phyloP scores from a whole-genome alignment of 768 basidiomycete genomes.

The Exidia glandulosa region DNA sequence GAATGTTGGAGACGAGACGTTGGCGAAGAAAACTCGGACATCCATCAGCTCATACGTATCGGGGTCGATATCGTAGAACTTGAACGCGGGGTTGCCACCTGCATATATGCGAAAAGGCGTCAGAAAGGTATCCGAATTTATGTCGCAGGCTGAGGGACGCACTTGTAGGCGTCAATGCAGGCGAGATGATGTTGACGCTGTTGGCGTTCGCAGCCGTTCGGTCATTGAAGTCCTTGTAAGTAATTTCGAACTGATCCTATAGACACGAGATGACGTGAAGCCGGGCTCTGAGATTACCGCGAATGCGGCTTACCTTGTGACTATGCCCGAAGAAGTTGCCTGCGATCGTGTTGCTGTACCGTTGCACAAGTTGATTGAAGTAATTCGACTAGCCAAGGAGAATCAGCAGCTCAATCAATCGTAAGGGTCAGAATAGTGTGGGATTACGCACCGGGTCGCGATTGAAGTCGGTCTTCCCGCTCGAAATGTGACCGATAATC shows the following conservation, averaged over 20 bases:
- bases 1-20: conserved; percentile 32
- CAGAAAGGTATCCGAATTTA: background rate
- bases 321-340: conserved; percentile 55
- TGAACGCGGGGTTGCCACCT: conserved; percentile 48
- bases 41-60: conserved; percentile 60
- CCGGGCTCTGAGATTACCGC: background rate
- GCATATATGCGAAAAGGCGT: background rate
- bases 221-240: conserved; percentile 42
- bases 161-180: conserved; percentile 50
- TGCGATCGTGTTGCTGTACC: conserved; percentile 48
- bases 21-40: conserved; percentile 34
- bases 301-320: conserved; percentile 25
- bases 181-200: conserved; percentile 38
- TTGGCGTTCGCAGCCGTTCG: conserved; percentile 34
- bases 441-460: conserved; percentile 36
- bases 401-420: background rate
- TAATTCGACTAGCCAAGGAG: conserved; percentile 38
- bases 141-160: conserved; percentile 6
- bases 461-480: conserved; percentile 35
- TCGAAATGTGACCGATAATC: conserved; percentile 53
- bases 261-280: background rate
- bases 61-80: conserved; percentile 53
- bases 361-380: conserved; percentile 49
- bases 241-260: conserved; percentile 49
- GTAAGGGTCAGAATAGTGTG: background rate